Conservation (phyloP, 2,329 filamentous ascomycete genomes). For the Anisogramma anomala region DNA sequence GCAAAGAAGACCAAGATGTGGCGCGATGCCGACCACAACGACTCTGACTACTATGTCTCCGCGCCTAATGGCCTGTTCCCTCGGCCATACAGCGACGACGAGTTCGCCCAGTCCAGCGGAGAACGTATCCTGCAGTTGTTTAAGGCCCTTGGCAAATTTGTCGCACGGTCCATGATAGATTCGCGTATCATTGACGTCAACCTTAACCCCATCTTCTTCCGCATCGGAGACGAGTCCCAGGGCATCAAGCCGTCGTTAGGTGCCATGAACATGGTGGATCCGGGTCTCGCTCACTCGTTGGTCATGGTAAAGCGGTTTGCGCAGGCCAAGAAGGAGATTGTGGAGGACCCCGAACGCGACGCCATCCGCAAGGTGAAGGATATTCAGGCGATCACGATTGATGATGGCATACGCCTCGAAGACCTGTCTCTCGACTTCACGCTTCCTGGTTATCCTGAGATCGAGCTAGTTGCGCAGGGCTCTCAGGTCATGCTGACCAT, state of each 20-base stretch:
- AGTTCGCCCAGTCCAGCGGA: conserved; percentile 63
- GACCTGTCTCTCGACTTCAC: conserved; percentile 92
- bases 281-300: conserved; percentile 73
- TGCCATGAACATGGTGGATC: conserved; percentile 80
- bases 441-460: conserved; percentile 75
- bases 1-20: conserved; percentile 96
- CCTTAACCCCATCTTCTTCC: conserved; percentile 96
- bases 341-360: conserved; percentile 55
- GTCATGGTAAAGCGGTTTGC: conserved; percentile 81
- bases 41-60: conserved; percentile 70
- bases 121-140: conserved; percentile 81
- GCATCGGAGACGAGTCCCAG: conserved; percentile 61
- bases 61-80: conserved; percentile 81
- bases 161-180: conserved; percentile 95
- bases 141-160: conserved; percentile 91
- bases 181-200: conserved; percentile 95
- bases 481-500: conserved; percentile 68
- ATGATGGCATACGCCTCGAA: conserved; percentile 61
- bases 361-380: conserved; percentile 59
- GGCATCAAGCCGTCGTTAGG: conserved; percentile 72
- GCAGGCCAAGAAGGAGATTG: conserved; percentile 66
- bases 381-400: conserved; percentile 58
- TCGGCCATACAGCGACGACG: conserved; percentile 72
- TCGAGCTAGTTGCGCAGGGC: conserved; percentile 71
- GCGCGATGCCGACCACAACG: conserved; percentile 74